Evolutionary conservation across 2,329 filamentous ascomycete genomes (phyloP).

Genomic region (Drechslera avenae): DNA sequence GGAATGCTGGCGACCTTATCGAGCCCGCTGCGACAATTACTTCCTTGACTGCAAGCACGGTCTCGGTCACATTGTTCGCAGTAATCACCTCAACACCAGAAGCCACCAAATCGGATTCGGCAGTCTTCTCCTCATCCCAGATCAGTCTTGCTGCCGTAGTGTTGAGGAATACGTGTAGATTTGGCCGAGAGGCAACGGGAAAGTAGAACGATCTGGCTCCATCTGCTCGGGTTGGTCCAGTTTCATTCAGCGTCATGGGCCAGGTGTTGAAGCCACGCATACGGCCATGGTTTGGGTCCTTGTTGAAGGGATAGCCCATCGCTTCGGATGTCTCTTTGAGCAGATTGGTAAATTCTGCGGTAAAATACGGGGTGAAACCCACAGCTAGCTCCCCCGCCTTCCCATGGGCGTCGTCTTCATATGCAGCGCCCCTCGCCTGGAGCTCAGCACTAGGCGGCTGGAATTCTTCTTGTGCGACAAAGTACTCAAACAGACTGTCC

Average conservation of each 20-base stretch:
- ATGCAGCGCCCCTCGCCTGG: slow-evolving; percentile 30
- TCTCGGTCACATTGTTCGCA: slow-evolving; percentile 21
- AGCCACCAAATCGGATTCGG: slow-evolving; percentile 17
- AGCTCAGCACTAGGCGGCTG: slow-evolving; percentile 24
- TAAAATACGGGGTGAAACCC: slow-evolving; percentile 36
- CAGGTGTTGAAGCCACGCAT: slow-evolving; percentile 53
- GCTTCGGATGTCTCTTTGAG: slow-evolving; percentile 47
- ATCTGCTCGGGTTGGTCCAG: slow-evolving; percentile 51
- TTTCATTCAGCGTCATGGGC: slow-evolving; percentile 51
- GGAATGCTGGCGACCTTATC: slow-evolving; percentile 40
- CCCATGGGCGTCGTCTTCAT: slow-evolving; percentile 28
- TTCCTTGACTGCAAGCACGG: slow-evolving; percentile 31
- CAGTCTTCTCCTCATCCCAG: slow-evolving; percentile 32
- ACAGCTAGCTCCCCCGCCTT: slow-evolving; percentile 32
- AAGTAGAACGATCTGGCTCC: slow-evolving; percentile 57
- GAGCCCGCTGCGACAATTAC: slow-evolving; percentile 47
- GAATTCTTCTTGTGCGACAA: slow-evolving; percentile 35
- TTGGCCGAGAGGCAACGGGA: slow-evolving; percentile 48
- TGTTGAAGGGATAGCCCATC: slow-evolving; percentile 47
- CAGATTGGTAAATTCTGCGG: slow-evolving; percentile 29
- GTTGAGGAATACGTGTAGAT: slow-evolving; percentile 53
- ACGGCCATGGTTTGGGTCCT: slow-evolving; percentile 51
- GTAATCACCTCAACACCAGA: slow-evolving; percentile 32
- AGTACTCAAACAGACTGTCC: slow-evolving; percentile 37
- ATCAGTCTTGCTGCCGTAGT: slow-evolving; percentile 50